Percentiles rank a stretch among this genome's conserved stretches.
phyloP scores from a whole-genome alignment of 2,329 filamentous ascomycete genomes.

The Remersonia thermophila region DNA sequence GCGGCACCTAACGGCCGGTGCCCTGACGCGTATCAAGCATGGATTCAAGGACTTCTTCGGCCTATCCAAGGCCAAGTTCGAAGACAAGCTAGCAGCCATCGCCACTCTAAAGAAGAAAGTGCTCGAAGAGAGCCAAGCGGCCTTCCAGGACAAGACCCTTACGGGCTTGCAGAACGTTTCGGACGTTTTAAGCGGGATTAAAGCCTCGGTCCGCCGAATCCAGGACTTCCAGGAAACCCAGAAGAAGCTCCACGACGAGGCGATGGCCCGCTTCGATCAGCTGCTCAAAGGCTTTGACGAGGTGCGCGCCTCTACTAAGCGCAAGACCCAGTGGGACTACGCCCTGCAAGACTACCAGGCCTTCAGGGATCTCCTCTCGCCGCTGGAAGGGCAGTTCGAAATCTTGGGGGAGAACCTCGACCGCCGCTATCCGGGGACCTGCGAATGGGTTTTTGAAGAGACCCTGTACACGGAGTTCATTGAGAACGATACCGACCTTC shows the following conservation, averaged over 20 bases:
- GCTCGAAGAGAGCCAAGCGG: conserved; percentile 14
- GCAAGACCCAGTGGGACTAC: conserved; percentile 14
- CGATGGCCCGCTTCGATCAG: conserved; percentile 6
- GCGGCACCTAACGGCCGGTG: conserved; percentile 13
- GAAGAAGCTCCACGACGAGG: conserved; percentile 9
- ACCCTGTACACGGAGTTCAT: conserved; percentile 5
- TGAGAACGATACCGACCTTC: conserved; percentile 1
- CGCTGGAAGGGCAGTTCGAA: conserved; percentile 4
- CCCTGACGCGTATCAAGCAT: conserved; percentile 12
- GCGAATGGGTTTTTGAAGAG: conserved; percentile 12
- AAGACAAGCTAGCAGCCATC: conserved; percentile 11
- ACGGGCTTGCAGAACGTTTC: conserved; percentile 10
- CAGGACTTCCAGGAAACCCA: conserved; percentile 12
- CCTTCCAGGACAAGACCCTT: conserved; percentile 16
- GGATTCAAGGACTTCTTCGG: conserved; percentile 17
- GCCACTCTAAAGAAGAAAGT: conserved; percentile 14
- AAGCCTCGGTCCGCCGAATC: conserved; percentile 9
- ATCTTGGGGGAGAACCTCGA: conserved; percentile 10
- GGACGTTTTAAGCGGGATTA: conserved; percentile 8
- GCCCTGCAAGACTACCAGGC: conserved; percentile 12
- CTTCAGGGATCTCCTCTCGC: conserved; percentile 6
- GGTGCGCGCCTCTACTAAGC: conserved; percentile 12
- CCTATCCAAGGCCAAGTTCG: conserved; percentile 13
- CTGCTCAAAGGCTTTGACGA: conserved; percentile 11
- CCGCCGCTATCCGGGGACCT: conserved; percentile 10